Evolutionary conservation across 805 yeast species (phyloP).

Genomic region (Monosporozyma unispora): DNA sequence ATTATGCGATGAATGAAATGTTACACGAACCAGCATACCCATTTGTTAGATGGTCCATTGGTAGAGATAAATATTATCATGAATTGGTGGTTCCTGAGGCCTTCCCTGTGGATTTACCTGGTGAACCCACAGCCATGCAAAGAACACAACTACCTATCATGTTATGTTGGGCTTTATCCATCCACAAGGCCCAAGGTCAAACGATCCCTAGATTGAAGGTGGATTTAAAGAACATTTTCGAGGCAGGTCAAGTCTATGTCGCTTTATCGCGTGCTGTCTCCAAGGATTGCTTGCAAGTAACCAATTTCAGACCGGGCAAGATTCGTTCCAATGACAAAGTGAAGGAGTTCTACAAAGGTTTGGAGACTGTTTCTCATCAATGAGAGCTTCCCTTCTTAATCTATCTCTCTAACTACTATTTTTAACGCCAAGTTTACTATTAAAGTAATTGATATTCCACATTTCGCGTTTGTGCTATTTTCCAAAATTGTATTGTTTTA

Average conservation of each 20-base stretch:
- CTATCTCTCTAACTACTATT: background rate
- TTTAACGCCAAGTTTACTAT: background rate
- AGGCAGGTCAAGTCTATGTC: conserved; percentile 77
- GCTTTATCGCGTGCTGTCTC: conserved; percentile 73
- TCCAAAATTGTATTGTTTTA: too few species aligned
- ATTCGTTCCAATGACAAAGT: conserved; percentile 56
- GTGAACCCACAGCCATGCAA: conserved; percentile 25
- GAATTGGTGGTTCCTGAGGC: conserved; percentile 33
- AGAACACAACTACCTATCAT: conserved; percentile 61
- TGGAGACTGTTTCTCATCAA: conserved; percentile 16
- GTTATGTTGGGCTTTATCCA: conserved; percentile 75
- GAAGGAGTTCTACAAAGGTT: conserved; percentile 45
- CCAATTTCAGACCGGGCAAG: conserved; percentile 50
- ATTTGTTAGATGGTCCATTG: conserved; percentile 28
- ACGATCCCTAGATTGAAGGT: conserved; percentile 64
- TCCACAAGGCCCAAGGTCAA: conserved; percentile 82
- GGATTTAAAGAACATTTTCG: conserved; percentile 58
- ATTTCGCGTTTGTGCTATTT: background rate
- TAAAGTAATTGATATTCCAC: background rate
- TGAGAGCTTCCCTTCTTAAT: too few species aligned
- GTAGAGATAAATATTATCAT: conserved; percentile 20
- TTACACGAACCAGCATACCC: conserved; percentile 22
- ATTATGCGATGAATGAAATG: conserved; percentile 14
- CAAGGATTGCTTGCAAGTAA: conserved; percentile 54
- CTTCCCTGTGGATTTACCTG: conserved; percentile 33